Evolutionary conservation across 169 alveolate genomes (phyloP).

Genomic region (Eimeria sp.): DNA sequence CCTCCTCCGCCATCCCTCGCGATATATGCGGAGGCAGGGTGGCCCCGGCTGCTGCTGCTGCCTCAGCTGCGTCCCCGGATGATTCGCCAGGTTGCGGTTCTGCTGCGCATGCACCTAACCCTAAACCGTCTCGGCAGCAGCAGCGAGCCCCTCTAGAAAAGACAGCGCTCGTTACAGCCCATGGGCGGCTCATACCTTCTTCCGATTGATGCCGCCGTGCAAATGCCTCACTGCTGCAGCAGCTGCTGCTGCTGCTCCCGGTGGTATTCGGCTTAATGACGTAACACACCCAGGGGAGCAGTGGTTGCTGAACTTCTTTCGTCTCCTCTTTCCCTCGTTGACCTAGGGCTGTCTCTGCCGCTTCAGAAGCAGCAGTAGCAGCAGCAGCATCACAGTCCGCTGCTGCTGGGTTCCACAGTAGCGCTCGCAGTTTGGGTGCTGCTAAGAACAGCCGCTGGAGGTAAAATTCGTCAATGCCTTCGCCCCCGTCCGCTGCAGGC

Average conservation of each 20-base stretch:
- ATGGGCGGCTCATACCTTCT: not conserved
- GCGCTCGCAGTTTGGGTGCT: not conserved
- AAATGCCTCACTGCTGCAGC: not conserved
- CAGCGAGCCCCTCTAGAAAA: not conserved
- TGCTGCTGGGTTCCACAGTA: not conserved
- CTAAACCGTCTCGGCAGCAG: not conserved
- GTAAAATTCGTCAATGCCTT: not conserved
- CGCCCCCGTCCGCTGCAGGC: not conserved
- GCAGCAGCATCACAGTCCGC: not conserved
- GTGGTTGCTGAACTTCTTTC: not conserved
- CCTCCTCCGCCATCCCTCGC: not conserved
- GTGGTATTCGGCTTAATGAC: not conserved
- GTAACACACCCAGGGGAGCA: not conserved
- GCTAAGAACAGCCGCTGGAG: not conserved
- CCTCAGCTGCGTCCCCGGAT: not conserved
- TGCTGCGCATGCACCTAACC: too few relatives aligned
- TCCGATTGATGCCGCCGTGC: not conserved
- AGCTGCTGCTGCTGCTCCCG: not conserved
- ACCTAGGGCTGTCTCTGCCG: not conserved
- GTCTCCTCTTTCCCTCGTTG: not conserved
- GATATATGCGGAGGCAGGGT: not conserved
- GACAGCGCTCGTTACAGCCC: not conserved
- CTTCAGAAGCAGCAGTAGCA: not conserved
- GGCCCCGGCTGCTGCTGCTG: conserved; percentile 15
- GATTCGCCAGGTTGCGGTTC: too few relatives aligned